Evolutionary conservation across 352 stramenopile species (phyloP).

Genomic region (Plasmopara viticola): DNA sequence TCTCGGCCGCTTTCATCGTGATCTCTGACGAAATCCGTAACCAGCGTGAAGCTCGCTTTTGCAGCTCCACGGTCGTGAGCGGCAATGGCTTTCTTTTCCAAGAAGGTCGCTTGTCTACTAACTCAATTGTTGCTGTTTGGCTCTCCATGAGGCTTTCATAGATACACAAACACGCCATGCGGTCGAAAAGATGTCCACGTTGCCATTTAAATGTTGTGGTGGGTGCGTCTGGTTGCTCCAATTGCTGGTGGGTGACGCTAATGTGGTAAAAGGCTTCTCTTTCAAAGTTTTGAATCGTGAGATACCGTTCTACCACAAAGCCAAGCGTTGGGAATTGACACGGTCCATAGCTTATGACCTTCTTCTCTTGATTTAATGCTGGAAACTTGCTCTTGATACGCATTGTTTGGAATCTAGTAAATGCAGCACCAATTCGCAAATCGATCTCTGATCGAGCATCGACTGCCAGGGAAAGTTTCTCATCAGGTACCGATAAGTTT

Average conservation of each 20-base stretch:
- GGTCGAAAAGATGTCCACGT: constrained; percentile 93
- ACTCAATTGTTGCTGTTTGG: constrained; percentile 54
- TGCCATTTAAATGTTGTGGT: constrained; percentile 95
- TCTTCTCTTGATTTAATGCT: constrained; percentile 56
- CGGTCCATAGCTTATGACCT: constrained; percentile 97
- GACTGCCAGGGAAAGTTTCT: constrained; percentile 76
- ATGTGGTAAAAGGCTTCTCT: constrained; percentile 95
- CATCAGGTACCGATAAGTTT: constrained; percentile 69
- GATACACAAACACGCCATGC: constrained; percentile 87
- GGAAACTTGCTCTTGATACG: constrained; percentile 85
- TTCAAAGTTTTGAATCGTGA: constrained; percentile 96
- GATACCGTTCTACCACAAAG: constrained; percentile 92
- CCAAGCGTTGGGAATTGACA: constrained; percentile 99
- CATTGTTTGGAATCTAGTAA: constrained; percentile 95
- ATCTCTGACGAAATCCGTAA: constrained; percentile 94
- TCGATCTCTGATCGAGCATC: constrained; percentile 94
- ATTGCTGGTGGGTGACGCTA: constrained; percentile 75
- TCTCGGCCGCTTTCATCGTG: constrained; percentile 95
- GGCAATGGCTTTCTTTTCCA: constrained; percentile 96
- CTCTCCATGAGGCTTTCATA: constrained; percentile 81
- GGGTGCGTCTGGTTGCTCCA: constrained; percentile 36
- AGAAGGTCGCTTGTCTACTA: constrained; percentile 64
- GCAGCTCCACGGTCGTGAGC: constrained; percentile 97
- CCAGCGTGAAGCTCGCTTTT: constrained; percentile 95
- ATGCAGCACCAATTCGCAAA: constrained; percentile 89